A percentile compares a stretch with the other conserved stretches of the same genome.
phyloP scores from a whole-genome alignment of 768 basidiomycete genomes.

The Strobilomyces confusus region DNA sequence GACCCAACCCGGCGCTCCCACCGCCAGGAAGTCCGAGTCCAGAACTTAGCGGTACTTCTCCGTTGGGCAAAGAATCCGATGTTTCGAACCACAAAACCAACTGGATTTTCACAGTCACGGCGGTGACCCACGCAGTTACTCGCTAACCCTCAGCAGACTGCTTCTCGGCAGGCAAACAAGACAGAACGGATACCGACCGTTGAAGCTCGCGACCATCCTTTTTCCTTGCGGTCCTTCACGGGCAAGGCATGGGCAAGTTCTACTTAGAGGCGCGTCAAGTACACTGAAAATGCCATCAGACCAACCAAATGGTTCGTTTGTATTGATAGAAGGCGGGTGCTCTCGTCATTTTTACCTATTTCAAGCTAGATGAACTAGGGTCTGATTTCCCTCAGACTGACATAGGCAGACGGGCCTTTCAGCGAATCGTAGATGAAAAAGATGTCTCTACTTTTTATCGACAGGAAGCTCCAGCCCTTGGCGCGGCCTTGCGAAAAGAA shows the following conservation, averaged over 20 bases:
- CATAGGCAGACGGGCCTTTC: too few species aligned
- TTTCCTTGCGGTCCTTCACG: neutral
- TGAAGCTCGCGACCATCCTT: neutral
- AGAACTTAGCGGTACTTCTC: neutral
- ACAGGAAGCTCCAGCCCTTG: neutral
- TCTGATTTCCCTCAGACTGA: too few species aligned
- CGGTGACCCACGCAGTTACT: neutral
- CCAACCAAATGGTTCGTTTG: neutral
- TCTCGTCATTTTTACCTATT: slow-evolving; percentile 12
- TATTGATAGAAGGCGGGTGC: slow-evolving; percentile 11
- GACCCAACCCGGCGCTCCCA: too few species aligned
- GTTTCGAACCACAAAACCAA: neutral
- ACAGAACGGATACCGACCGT: slow-evolving; percentile 10
- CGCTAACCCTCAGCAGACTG: neutral
- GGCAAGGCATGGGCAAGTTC: neutral
- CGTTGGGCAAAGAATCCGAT: neutral
- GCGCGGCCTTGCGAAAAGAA: too few species aligned
- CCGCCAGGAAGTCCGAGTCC: neutral
- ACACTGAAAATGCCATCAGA: slow-evolving; percentile 4
- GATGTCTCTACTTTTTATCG: neutral
- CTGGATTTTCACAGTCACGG: slow-evolving; percentile 4
- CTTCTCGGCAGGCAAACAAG: neutral
- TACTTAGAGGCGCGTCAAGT: neutral
- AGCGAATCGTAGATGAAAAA: too few species aligned
- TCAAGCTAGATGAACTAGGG: slow-evolving; percentile 12